These are phyloP conservation scores for Trametes maxima DNA, from an alignment of 768 basidiomycete genomes.

Conservation along the genomic window DNA sequence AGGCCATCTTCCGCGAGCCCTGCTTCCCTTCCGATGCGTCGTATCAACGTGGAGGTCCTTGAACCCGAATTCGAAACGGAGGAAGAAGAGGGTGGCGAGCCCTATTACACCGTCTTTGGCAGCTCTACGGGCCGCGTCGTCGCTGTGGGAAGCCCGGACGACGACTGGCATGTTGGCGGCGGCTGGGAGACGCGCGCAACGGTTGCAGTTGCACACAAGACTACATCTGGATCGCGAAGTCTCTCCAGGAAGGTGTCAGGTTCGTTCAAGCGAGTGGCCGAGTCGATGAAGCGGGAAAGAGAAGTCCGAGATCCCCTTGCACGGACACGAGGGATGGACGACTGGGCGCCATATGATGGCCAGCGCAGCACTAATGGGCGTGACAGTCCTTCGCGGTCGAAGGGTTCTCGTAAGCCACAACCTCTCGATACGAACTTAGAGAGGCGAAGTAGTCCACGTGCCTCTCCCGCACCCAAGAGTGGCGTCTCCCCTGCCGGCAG, in stretches of 20 bases:
- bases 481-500: slow-evolving; percentile 5
- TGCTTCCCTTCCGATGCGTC: slow-evolving; percentile 1
- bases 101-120: slow-evolving; percentile 64
- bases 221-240: slow-evolving; percentile 17
- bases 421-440: slow-evolving; percentile 7
- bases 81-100: slow-evolving; percentile 34
- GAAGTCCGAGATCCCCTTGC: slow-evolving; percentile 9
- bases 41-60: slow-evolving; percentile 3
- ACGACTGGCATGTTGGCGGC: slow-evolving; percentile 26
- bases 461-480: slow-evolving; percentile 7
- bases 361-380: not conserved
- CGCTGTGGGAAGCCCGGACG: slow-evolving; percentile 46
- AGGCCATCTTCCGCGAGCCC: slow-evolving; percentile 10
- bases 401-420: not conserved
- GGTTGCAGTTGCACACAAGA: not conserved
- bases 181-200: slow-evolving; percentile 20
- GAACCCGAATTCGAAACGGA: slow-evolving; percentile 18
- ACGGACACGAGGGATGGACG: slow-evolving; percentile 1
- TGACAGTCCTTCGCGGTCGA: slow-evolving; percentile 1
- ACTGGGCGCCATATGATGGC: slow-evolving; percentile 25
- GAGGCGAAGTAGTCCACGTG: slow-evolving; percentile 9
- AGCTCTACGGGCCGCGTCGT: slow-evolving; percentile 46
- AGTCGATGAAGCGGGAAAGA: slow-evolving; percentile 20
- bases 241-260: slow-evolving; percentile 42
- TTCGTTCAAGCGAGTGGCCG: slow-evolving; percentile 33